A percentile compares a stretch with the other conserved stretches of the same genome.
These are phyloP conservation scores for Amaranthus cruentus DNA, from an alignment of 148 eudicot species.

Conservation along the genomic window DNA sequence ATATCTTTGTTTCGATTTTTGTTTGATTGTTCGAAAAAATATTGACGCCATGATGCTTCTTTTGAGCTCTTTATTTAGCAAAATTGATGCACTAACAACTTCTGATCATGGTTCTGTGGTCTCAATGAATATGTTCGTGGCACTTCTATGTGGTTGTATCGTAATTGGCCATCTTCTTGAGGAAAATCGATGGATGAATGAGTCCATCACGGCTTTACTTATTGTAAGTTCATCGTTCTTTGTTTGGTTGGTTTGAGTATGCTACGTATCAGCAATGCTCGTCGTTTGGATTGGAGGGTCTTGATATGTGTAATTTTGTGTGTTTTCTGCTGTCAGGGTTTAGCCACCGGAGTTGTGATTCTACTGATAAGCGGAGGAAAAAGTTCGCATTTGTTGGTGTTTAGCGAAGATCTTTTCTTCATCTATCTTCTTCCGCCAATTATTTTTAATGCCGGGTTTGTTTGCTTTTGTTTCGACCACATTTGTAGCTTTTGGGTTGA, in stretches of 20 bases:
- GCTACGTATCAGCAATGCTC: background rate
- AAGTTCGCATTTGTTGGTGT: constrained; percentile 53
- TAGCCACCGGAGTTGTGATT: constrained; percentile 51
- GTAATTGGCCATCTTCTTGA: constrained; percentile 67
- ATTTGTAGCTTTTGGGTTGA: background rate
- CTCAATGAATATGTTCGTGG: constrained; percentile 66
- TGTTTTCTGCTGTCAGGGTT: constrained; percentile 41
- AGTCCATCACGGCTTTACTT: constrained; percentile 55
- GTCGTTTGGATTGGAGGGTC: background rate
- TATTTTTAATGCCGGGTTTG: constrained; percentile 78
- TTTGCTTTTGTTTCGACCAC: background rate
- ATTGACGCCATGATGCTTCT: constrained; percentile 30
- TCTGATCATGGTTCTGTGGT: constrained; percentile 59
- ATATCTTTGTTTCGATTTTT: background rate
- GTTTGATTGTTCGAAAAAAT: background rate
- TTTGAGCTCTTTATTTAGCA: constrained; percentile 26
- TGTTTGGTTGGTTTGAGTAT: background rate
- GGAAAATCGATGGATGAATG: constrained; percentile 73
- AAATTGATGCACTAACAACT: constrained; percentile 33
- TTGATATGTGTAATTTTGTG: constrained; percentile 1
- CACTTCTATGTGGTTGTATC: constrained; percentile 61
- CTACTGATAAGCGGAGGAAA: constrained; percentile 53
- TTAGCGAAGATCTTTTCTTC: constrained; percentile 73
- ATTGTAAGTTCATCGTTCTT: constrained; percentile 37
- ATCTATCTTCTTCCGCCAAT: constrained; percentile 80